Percentiles rank a stretch among this genome's conserved stretches.
These are phyloP conservation scores for Saturnispora saitoi DNA, from an alignment of 805 yeast genomes.

Conservation along the genomic window DNA sequence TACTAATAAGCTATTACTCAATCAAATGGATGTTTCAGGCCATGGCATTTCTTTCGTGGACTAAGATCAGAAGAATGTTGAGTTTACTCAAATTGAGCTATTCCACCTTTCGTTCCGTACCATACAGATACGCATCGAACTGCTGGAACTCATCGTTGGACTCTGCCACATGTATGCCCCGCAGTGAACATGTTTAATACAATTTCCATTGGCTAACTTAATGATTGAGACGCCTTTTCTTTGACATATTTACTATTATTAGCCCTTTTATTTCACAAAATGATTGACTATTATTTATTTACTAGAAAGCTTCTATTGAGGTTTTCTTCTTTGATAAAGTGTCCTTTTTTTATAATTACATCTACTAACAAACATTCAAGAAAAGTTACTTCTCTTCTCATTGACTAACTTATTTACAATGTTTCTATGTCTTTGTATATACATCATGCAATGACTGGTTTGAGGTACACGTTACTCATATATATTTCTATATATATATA, in stretches of 20 bases:
- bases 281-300: not conserved
- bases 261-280: not conserved
- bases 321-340: not conserved
- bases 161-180: constrained; percentile 5
- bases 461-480: no score
- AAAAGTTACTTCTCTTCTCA: no score
- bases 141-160: not conserved
- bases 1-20: not conserved
- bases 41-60: constrained; percentile 9
- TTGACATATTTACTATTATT: no score
- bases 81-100: constrained; percentile 2
- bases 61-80: constrained; percentile 9
- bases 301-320: not conserved
- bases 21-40: constrained; percentile 1
- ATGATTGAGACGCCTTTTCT: not conserved
- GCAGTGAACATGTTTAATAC: not conserved
- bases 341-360: not conserved
- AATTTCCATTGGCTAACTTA: not conserved
- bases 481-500: no score
- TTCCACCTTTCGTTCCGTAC: not conserved
- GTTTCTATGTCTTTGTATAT: no score
- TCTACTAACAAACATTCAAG: not conserved
- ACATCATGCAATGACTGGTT: no score
- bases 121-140: not conserved
- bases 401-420: no score